A percentile compares a stretch with the other conserved stretches of the same genome.
Conservation (phyloP, 306 rosid species). For the Benincasa hispida region DNA sequence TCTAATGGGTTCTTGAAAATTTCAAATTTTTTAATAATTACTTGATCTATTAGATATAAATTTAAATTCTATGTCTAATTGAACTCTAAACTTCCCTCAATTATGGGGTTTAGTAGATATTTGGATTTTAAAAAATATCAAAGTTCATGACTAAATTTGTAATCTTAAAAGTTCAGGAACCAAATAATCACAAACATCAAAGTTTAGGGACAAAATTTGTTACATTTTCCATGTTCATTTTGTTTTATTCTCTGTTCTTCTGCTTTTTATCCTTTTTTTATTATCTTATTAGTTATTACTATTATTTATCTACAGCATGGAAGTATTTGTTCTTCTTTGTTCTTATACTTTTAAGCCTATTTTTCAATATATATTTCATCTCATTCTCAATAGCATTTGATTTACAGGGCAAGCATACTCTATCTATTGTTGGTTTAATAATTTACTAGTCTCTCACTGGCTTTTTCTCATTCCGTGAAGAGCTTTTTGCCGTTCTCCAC, state of each 20-base stretch:
- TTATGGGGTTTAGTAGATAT: background rate
- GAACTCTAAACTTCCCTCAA: too few relatives aligned
- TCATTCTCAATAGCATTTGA: background rate
- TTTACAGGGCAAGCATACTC: background rate
- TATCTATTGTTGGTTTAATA: background rate
- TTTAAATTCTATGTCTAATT: background rate
- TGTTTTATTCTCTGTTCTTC: background rate
- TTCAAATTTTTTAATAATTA: background rate
- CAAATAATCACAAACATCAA: background rate
- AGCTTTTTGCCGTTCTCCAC: background rate
- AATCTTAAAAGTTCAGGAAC: too few relatives aligned
- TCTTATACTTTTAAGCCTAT: background rate
- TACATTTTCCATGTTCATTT: background rate
- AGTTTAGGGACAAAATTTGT: background rate
- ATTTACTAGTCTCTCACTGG: constrained; percentile 6
- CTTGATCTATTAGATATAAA: background rate
- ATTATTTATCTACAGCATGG: background rate
- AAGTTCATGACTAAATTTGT: background rate
- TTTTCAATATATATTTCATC: background rate
- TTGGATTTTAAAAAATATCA: background rate
- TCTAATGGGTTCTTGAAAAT: too few relatives aligned
- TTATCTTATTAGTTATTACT: background rate
- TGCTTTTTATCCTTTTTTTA: background rate
- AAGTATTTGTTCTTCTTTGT: background rate
- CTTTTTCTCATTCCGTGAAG: constrained; percentile 4